A percentile compares a stretch with the other conserved stretches of the same genome.
Conservation (phyloP, 2,329 filamentous ascomycete species). For the Escovopsis weberi region DNA sequence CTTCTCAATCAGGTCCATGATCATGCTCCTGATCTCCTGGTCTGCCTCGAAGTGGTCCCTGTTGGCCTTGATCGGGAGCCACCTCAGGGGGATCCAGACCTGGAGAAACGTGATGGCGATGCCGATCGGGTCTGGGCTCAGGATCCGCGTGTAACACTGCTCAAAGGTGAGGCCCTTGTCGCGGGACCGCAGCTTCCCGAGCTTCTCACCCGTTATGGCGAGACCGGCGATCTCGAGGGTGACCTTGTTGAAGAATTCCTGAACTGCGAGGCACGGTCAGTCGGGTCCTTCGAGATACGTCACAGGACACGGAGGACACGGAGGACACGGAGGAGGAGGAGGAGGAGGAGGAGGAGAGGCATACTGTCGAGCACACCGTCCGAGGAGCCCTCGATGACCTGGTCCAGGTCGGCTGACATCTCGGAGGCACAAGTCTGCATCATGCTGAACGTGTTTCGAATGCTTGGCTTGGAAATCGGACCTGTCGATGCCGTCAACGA, state of each 20-base stretch:
- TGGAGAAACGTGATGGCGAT: constrained; percentile 3
- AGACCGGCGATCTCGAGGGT: not conserved
- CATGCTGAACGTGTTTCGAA: not conserved
- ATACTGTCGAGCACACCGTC: not conserved
- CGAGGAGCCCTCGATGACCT: not conserved
- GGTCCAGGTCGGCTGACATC: not conserved
- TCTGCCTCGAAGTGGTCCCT: not conserved
- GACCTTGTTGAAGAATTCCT: not conserved
- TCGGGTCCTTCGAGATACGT: not conserved
- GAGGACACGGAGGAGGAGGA: not conserved
- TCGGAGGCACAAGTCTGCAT: not conserved
- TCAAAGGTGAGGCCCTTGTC: not conserved
- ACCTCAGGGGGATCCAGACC: constrained; percentile 2
- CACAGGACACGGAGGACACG: not conserved
- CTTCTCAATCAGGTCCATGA: not conserved
- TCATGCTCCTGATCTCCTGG: not conserved
- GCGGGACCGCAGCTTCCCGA: not conserved
- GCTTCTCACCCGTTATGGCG: not conserved
- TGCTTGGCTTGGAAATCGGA: not conserved
- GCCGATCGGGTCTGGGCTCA: constrained; percentile 2
- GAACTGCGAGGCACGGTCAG: not conserved
- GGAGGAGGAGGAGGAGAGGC: not conserved
- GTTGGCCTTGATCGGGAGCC: constrained; percentile 4
- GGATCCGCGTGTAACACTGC: constrained; percentile 2
- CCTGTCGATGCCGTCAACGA: not conserved